phyloP scores from a whole-genome alignment of 345 rosid genomes.

The Euphorbia peplus region DNA sequence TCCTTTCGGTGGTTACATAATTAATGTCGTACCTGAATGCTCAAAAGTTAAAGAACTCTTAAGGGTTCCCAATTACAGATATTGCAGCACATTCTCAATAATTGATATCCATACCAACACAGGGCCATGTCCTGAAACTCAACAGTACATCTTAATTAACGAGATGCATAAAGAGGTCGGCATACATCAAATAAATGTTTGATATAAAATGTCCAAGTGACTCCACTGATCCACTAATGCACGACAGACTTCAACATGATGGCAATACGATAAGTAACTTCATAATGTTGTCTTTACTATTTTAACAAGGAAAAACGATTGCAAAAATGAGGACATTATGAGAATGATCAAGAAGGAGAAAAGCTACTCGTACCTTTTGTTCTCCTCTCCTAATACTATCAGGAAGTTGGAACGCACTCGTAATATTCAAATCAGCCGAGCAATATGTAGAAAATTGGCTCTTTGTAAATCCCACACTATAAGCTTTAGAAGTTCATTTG shows the following conservation, averaged over 20 bases:
- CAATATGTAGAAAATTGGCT: no score
- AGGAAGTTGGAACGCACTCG: no score
- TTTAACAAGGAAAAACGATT: background rate
- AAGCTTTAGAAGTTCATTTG: no score
- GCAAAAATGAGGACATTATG: no score
- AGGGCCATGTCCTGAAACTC: background rate
- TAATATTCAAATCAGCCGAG: no score
- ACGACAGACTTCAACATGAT: background rate
- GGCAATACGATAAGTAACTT: background rate
- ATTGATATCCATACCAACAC: no score
- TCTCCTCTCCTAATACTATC: no score
- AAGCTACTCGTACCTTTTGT: constrained; percentile 63
- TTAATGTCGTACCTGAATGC: background rate
- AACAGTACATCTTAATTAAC: background rate
- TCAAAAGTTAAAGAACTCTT: no score
- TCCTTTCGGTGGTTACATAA: background rate
- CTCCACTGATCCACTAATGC: background rate
- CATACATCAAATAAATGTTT: background rate
- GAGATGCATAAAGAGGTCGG: background rate
- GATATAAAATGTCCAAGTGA: background rate
- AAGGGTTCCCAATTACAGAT: background rate
- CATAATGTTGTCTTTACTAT: background rate
- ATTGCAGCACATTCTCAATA: background rate
- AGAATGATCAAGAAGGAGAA: constrained; percentile 14
- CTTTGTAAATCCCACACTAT: no score